These are phyloP conservation scores for Solanum chaucha DNA, from an alignment of 257 asterid species.

Conservation along the genomic window DNA sequence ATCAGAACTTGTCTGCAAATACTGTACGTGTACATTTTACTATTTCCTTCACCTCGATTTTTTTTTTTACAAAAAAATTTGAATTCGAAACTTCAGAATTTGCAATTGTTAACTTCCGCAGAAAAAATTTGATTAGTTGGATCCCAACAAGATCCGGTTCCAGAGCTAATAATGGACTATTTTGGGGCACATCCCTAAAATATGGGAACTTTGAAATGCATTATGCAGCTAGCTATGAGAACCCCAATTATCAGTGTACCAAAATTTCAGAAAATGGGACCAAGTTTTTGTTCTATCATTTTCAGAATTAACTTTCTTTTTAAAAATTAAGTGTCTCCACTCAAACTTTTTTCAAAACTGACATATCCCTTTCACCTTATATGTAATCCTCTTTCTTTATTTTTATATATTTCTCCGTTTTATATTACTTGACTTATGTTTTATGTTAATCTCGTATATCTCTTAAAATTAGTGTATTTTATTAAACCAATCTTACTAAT, in stretches of 20 bases:
- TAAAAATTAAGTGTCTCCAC: neutral
- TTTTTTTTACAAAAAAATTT: fast-evolving
- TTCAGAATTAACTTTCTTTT: neutral
- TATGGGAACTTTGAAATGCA: neutral
- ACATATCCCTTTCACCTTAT: neutral
- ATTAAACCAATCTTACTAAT: too few relatives aligned
- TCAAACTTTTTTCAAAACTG: neutral
- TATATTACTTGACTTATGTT: too few relatives aligned
- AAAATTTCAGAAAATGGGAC: neutral
- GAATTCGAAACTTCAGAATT: too few relatives aligned
- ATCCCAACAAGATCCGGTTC: neutral
- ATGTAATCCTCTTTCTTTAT: neutral
- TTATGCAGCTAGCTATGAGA: neutral
- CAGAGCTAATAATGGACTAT: neutral
- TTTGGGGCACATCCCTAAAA: neutral
- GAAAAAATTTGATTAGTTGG: neutral
- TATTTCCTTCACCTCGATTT: too few relatives aligned
- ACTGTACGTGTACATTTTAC: too few relatives aligned
- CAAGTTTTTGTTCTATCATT: neutral
- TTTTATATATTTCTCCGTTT: neutral
- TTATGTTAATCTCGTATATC: neutral
- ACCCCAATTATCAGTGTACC: neutral
- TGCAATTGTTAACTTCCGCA: too few relatives aligned
- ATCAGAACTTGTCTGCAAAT: neutral
- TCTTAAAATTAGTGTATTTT: too few relatives aligned